A percentile compares a stretch with the other conserved stretches of the same genome.
phyloP scores from a whole-genome alignment of 768 basidiomycete species.

The Bullera alba region DNA sequence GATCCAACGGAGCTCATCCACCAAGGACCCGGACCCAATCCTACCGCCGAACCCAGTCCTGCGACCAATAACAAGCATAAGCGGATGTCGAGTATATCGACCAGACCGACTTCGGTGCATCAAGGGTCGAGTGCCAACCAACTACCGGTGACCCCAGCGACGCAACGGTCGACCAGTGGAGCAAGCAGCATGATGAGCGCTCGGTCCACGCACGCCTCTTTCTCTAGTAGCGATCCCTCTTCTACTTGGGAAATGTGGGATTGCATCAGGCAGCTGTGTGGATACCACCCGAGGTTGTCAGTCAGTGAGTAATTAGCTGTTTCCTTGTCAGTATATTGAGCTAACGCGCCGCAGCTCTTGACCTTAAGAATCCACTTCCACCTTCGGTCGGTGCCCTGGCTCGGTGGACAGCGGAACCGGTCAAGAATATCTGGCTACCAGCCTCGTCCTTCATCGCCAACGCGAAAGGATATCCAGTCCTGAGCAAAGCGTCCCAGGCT shows the following conservation, averaged over 20 bases:
- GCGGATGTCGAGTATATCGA: slow-evolving; percentile 33
- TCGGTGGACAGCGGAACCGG: slow-evolving; percentile 89
- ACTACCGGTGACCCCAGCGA: slow-evolving; percentile 38
- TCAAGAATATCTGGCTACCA: slow-evolving; percentile 80
- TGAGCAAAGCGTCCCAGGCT: slow-evolving; percentile 83
- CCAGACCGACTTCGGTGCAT: slow-evolving; percentile 22
- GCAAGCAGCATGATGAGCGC: slow-evolving; percentile 11
- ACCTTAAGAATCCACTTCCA: slow-evolving; percentile 82
- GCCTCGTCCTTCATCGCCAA: slow-evolving; percentile 90
- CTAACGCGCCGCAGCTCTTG: slow-evolving; percentile 62
- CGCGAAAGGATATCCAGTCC: slow-evolving; percentile 90
- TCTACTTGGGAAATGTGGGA: slow-evolving; percentile 99
- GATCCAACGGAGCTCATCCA: slow-evolving; percentile 52
- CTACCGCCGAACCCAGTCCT: not conserved
- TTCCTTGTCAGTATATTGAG: not conserved
- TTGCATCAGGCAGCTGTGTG: slow-evolving; percentile 79
- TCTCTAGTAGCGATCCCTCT: slow-evolving; percentile 37
- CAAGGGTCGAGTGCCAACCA: slow-evolving; percentile 49
- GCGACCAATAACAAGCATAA: slow-evolving; percentile 30
- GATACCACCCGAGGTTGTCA: slow-evolving; percentile 53
- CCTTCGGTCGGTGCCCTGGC: slow-evolving; percentile 64
- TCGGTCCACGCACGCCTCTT: slow-evolving; percentile 5
- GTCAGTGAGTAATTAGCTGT: slow-evolving; percentile 48
- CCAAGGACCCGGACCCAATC: slow-evolving; percentile 26
- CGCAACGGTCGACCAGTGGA: slow-evolving; percentile 15